Evolutionary conservation across 768 basidiomycete species (phyloP).

Genomic region (Tricholoma terreum): DNA sequence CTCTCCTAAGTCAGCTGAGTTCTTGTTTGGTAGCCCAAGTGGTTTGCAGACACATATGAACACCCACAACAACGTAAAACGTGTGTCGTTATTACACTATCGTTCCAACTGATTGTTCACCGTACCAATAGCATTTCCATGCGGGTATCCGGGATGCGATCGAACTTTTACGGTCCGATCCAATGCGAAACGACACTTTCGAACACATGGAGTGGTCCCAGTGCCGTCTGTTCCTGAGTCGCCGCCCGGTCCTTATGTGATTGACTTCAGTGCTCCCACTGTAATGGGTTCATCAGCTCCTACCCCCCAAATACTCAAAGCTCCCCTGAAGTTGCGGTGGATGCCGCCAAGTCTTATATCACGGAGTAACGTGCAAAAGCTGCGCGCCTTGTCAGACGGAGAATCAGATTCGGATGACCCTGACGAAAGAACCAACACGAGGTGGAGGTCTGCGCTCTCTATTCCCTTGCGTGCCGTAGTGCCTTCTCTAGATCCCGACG

Average conservation of each 20-base stretch:
- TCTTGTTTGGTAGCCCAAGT: conserved; percentile 39
- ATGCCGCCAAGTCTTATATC: conserved; percentile 37
- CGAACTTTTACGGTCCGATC: conserved; percentile 77
- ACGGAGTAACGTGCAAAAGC: conserved; percentile 22
- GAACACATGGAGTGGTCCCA: conserved; percentile 60
- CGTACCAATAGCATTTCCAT: conserved; percentile 40
- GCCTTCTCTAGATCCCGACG: conserved; percentile 17
- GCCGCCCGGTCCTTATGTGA: conserved; percentile 26
- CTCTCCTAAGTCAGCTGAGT: conserved; percentile 1
- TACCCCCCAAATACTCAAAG: conserved; percentile 11
- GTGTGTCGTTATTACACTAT: conserved; percentile 30
- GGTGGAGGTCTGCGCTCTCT: conserved; percentile 17
- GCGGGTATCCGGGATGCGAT: conserved; percentile 56
- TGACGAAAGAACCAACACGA: conserved; percentile 13
- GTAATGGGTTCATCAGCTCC: conserved; percentile 20
- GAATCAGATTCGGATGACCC: conserved; percentile 21
- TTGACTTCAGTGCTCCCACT: conserved; percentile 39
- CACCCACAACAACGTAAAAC: conserved; percentile 50
- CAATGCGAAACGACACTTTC: conserved; percentile 76
- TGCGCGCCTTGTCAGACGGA: conserved; percentile 24
- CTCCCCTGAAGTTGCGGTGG: conserved; percentile 37
- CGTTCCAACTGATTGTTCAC: background rate
- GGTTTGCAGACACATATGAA: conserved; percentile 59
- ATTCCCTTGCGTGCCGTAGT: conserved; percentile 26
- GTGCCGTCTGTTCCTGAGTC: conserved; percentile 12